Evolutionary conservation across 164 flowering plant genomes (phyloP).

Genomic region (Kingdonia uniflora): DNA sequence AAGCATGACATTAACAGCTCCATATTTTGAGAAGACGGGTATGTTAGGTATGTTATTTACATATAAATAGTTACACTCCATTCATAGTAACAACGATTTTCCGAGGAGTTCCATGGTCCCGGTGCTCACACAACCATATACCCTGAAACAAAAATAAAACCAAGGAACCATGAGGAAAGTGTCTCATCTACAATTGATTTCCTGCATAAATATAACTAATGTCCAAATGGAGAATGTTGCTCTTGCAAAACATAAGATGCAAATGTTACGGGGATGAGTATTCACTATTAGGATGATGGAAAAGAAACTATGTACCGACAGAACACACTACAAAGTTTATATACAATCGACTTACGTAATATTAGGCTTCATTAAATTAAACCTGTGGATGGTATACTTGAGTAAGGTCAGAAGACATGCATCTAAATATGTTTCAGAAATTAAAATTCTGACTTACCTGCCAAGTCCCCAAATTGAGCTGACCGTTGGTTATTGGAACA

Average conservation of each 20-base stretch:
- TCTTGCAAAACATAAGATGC: background rate
- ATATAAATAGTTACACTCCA: slow-evolving; percentile 41
- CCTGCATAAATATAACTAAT: too few relatives aligned
- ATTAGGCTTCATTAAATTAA: background rate
- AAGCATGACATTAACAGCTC: too few relatives aligned
- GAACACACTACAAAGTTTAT: too few relatives aligned
- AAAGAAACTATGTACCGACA: too few relatives aligned
- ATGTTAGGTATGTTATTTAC: too few relatives aligned
- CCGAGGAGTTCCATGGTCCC: slow-evolving; percentile 67
- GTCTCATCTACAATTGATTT: background rate
- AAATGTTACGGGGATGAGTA: too few relatives aligned
- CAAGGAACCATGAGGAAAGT: background rate
- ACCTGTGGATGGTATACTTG: background rate
- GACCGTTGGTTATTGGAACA: slow-evolving; percentile 81
- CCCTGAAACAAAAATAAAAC: slow-evolving; percentile 38
- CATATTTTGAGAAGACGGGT: too few relatives aligned
- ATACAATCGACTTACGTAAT: background rate
- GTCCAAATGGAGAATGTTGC: background rate
- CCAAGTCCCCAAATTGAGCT: slow-evolving; percentile 97
- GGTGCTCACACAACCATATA: slow-evolving; percentile 94
- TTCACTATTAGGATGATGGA: too few relatives aligned
- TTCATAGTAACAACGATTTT: slow-evolving; percentile 82
- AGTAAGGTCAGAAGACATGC: background rate
- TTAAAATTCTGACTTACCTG: slow-evolving; percentile 40
- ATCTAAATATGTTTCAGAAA: background rate